Base-by-base conservation (phyloP, 768 basidiomycete species). In the Mycena belliarum region DNA sequence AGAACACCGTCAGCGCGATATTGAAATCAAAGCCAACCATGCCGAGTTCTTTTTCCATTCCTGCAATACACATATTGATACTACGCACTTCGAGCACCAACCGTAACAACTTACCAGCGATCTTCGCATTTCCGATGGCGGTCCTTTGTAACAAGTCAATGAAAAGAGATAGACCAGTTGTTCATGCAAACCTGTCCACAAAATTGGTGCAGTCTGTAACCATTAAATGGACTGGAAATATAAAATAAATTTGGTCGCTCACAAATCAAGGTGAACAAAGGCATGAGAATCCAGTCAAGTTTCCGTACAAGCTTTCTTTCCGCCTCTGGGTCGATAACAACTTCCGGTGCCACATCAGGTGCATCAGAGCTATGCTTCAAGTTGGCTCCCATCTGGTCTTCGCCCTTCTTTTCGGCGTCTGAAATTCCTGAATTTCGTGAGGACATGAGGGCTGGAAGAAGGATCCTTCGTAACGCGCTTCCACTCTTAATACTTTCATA, bases 21-120 rank as follows among this genome's bases (percentile, higher is more conserved):
- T 79, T 78, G 44, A 76, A 74, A 61, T 79, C 76, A 32, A 69
- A 71, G 2, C 76, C 76, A 14, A 66, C 55, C 74, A 78, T 74
- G 7, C 73, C 73, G 1, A 79, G 69, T 48, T 79, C 76, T 42
- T 72, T 73, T 57, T 77, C 76, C 18, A 78, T 55, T 24, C 63
- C 66, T 60, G 33, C 11, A 18, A 14, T 21, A 12, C 6, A 20
- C 6, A n/a, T 29, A 12, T 29, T 2, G 14, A 23, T 9, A 47
- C 20, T 11, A 33, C 23, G n/a, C n/a, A 20, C 15, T 23, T 12
- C 20, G 15, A 29, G n/a, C n/a, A 29, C n/a, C 28, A 12, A 53
- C 8, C 42, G 11, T 8, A 11, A 21, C 42, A 3, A 49, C n/a
- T 38, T 46, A 70, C 72, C 72, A 44, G 72, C 71, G 43, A 73